phyloP scores from a whole-genome alignment of 208 protist species.

The Leishmania martiniquensis region DNA sequence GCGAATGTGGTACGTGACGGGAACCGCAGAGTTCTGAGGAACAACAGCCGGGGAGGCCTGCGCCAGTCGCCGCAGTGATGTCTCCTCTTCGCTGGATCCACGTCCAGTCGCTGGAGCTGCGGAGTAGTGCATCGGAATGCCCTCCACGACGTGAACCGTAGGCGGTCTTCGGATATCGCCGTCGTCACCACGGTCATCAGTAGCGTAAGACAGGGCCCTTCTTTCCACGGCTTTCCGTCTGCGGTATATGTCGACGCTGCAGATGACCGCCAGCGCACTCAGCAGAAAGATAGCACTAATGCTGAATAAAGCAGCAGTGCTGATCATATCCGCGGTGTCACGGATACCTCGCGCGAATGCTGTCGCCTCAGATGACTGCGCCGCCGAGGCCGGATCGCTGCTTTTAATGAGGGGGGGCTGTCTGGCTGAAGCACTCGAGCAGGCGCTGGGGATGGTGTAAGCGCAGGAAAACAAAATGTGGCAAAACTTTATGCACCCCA shows the following conservation, averaged over 20 bases:
- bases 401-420: not conserved
- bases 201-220: too few relatives aligned
- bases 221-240: not conserved
- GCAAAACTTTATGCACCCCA: too few relatives aligned
- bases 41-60: not conserved
- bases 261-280: not conserved
- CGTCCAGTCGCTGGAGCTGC: not conserved
- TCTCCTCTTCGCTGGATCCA: not conserved
- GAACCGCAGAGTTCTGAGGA: not conserved
- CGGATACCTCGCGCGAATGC: not conserved
- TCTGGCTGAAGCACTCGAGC: not conserved
- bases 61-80: not conserved
- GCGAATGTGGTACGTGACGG: not conserved
- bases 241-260: not conserved
- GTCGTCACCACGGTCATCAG: not conserved
- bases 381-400: not conserved
- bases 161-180: not conserved
- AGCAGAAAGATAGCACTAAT: not conserved
- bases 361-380: not conserved
- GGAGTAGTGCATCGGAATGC: slow-evolving; percentile 4
- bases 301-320: not conserved
- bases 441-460: not conserved
- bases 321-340: too few relatives aligned
- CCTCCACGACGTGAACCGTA: not conserved
- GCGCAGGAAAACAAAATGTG: not conserved